Base-by-base conservation (phyloP, 2,329 filamentous ascomycete species). In the Camillea tinctor region DNA sequence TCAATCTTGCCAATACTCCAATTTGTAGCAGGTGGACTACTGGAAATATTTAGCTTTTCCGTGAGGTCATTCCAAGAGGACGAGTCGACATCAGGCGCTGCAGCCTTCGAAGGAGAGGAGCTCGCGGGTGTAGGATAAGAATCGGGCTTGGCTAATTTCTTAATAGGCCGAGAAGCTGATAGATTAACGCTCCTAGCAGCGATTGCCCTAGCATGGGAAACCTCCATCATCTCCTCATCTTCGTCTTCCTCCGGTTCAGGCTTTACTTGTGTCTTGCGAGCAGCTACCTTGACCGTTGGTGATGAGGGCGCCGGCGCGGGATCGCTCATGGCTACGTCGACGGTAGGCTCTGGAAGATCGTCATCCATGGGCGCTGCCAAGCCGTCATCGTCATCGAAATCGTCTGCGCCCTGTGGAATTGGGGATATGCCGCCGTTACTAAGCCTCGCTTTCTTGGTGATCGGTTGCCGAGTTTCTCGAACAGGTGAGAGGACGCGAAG, bases 31-130 rank as follows among this genome's bases (percentile, higher is more conserved):
- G 84, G 80, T 3, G 92, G 88, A 70, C 88, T 92, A 74, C 85
- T 92, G 65, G 95, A 82, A 44, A 97, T 88, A 68, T 96, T 97
- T 63, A 99, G 82, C 69, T 89, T 94, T 70, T 88, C 87, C 7
- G 91, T 93, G 52, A 99, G 87, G 59, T 91, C 84, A 67, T 93
- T 97, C 93, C 95, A 98, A 1, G 92, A 87, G 1, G 90, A 88
- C 1, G 93, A 85, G 77, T 97, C 92, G 23, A 96, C 82, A 20
- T 81, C 76, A 21, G 86, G 77, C 15, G 85, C 80, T 1, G 83
- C 74, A 6, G 84, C 79, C 65, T 88, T 87, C 7, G 81, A 78
- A 17, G 92, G 92, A 17, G 93, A 96, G 3, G 93, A 96, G 71
- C 84, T 91, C 50, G 81, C 83, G 3, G 92, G 92, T 1, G 88